A percentile compares a stretch with the other conserved stretches of the same genome.
phyloP scores from a whole-genome alignment of 305 asterid species.

The Coffea humblotiana region DNA sequence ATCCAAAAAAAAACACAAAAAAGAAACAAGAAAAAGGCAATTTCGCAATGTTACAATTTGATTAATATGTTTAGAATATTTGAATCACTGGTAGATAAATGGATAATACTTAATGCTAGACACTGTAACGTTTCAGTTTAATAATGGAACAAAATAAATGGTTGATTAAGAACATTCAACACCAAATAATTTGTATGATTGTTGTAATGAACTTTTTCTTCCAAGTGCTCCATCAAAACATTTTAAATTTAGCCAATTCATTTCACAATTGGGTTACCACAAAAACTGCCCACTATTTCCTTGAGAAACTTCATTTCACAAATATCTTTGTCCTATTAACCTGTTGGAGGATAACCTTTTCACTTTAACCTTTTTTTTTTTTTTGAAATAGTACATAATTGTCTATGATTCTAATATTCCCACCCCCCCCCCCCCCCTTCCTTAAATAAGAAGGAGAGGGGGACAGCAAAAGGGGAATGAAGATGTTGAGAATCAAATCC shows the following conservation, averaged over 20 bases:
- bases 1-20: too few relatives aligned
- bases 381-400: too few relatives aligned
- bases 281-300: background rate
- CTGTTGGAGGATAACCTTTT: background rate
- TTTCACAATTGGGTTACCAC: background rate
- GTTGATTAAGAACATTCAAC: background rate
- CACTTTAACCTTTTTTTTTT: too few relatives aligned
- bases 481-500: background rate
- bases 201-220: background rate
- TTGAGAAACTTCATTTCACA: background rate
- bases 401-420: too few relatives aligned
- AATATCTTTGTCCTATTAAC: background rate
- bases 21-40: too few relatives aligned
- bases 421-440: too few relatives aligned
- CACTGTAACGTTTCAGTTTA: background rate
- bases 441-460: background rate
- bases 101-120: background rate
- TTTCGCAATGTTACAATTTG: too few relatives aligned
- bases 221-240: background rate
- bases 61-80: too few relatives aligned
- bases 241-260: background rate
- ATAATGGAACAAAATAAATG: background rate
- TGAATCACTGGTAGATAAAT: background rate
- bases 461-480: background rate
- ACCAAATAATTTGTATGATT: background rate